Evolutionary conservation across 2,329 filamentous ascomycete species (phyloP), one percentile per base, ranked within the genome.

Genomic region (Aspergillus texensis): DNA sequence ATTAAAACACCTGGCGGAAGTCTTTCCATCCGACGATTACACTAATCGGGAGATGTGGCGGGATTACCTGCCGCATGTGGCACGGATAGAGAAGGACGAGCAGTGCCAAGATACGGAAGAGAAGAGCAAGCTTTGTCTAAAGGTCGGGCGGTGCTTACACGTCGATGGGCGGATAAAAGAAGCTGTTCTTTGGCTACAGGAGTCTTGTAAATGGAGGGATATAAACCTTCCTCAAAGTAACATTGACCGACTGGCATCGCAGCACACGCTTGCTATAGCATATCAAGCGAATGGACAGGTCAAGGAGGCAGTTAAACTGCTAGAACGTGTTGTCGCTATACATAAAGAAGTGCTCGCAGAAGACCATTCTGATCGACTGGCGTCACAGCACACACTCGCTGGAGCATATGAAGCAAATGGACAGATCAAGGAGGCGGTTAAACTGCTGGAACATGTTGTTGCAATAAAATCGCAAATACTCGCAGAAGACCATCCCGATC

Each of bases 31-130:
- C 19, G 2, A 26, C 62, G 45, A 62, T 28, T 50, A 71, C 57
- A 26, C 61, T 2, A 73, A 68, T 41, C 65, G 62, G 64, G 61
- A 64, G 14, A 53, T 64, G 4, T 78, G 74, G 72, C 65, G 63
- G 43, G 45, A 59, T 41, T 77, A 76, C 64, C 58, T 78, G 26
- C 73, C 75, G 43, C 75, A 78, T 66, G 72, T 55, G 34, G 39
- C 36, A 45, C 19, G 16, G 0, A 57, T 57, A 57, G 36, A 39
- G 34, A 45, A 24, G 28, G 21, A 45, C 30, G 14, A 45, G 21
- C 55, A 10, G 30, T 57, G 34, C n/a, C 21, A 57, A 57, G 36
- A 2, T 39, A 45, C 55, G n/a, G 36, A 45, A 28, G 39, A 46
- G 24, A 57, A 41, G 21, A 57, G 34, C 14, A 30, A 12, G 34